phyloP scores from a whole-genome alignment of 192 early-diverging fungal genomes.

The Paraglomus brasilianum region DNA sequence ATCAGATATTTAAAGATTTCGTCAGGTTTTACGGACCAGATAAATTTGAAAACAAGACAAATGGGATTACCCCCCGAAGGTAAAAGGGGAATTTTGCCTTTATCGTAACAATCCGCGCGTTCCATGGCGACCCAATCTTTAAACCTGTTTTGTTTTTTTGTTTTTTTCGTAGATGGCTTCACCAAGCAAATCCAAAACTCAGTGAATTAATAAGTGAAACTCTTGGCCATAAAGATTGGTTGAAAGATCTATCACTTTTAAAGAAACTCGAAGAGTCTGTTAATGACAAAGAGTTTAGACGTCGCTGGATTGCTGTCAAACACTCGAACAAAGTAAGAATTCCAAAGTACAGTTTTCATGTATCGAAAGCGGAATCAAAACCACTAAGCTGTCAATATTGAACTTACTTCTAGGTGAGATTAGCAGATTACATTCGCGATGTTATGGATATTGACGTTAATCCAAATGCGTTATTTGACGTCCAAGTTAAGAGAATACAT shows the following conservation, averaged over 20 bases:
- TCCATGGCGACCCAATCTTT: constrained; percentile 1
- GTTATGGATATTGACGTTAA: constrained; percentile 72
- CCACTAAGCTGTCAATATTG: not conserved
- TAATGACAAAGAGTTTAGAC: constrained; percentile 70
- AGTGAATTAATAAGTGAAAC: constrained; percentile 77
- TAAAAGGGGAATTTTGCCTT: constrained; percentile 18
- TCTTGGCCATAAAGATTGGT: constrained; percentile 73
- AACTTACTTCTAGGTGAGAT: constrained; percentile 43
- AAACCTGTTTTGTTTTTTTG: constrained; percentile 15
- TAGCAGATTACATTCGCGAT: constrained; percentile 79
- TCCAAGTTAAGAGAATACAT: constrained; percentile 98
- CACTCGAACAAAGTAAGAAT: constrained; percentile 75
- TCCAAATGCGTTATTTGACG: constrained; percentile 91
- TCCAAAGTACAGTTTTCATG: no score
- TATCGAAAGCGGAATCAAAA: not conserved
- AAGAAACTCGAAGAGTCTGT: constrained; percentile 62
- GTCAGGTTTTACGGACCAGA: constrained; percentile 80
- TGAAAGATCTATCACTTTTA: constrained; percentile 72
- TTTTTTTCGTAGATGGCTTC: constrained; percentile 76
- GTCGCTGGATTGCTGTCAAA: constrained; percentile 89
- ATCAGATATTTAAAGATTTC: constrained; percentile 86
- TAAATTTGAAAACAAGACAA: constrained; percentile 97
- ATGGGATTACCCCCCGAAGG: constrained; percentile 91
- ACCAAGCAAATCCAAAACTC: constrained; percentile 92
- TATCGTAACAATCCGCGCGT: not conserved